Evolutionary conservation across 352 stramenopile genomes (phyloP).

Genomic region (Pythium aristosporum): DNA sequence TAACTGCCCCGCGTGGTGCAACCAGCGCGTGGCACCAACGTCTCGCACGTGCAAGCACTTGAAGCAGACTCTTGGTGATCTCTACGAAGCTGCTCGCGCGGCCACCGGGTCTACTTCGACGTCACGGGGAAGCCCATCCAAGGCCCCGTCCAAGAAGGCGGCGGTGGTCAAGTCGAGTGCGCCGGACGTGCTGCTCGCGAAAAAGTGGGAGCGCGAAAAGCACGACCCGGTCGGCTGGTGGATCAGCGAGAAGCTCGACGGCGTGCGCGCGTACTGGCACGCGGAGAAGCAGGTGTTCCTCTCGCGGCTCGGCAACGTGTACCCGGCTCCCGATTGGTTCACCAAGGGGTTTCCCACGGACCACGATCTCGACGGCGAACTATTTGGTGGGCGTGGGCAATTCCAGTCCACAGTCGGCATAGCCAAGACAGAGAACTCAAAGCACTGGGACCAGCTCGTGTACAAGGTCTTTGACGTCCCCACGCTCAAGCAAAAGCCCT

Average conservation of each 20-base stretch:
- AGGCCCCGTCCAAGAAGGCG: not conserved
- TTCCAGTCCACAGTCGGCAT: constrained; percentile 74
- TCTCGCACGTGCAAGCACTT: constrained; percentile 67
- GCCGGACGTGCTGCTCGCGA: constrained; percentile 53
- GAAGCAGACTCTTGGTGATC: constrained; percentile 48
- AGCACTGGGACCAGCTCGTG: constrained; percentile 54
- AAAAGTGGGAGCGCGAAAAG: constrained; percentile 70
- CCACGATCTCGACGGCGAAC: constrained; percentile 66
- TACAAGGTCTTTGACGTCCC: constrained; percentile 75
- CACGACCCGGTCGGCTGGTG: constrained; percentile 59
- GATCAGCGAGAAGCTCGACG: constrained; percentile 80
- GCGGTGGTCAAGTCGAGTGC: constrained; percentile 34
- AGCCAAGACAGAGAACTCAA: constrained; percentile 54
- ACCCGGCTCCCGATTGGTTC: constrained; percentile 63
- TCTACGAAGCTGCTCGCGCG: constrained; percentile 41
- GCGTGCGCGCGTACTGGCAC: constrained; percentile 66
- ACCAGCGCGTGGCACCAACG: constrained; percentile 47
- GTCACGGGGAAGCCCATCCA: not conserved
- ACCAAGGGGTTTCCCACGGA: constrained; percentile 40
- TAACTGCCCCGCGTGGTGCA: constrained; percentile 66
- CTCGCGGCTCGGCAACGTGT: constrained; percentile 62
- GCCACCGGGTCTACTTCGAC: constrained; percentile 14
- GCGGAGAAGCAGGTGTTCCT: constrained; percentile 51
- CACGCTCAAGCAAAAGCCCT: constrained; percentile 41
- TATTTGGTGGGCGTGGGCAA: constrained; percentile 56